phyloP scores from a whole-genome alignment of 2,329 filamentous ascomycete species.

The Pseudogymnoascus sp. region DNA sequence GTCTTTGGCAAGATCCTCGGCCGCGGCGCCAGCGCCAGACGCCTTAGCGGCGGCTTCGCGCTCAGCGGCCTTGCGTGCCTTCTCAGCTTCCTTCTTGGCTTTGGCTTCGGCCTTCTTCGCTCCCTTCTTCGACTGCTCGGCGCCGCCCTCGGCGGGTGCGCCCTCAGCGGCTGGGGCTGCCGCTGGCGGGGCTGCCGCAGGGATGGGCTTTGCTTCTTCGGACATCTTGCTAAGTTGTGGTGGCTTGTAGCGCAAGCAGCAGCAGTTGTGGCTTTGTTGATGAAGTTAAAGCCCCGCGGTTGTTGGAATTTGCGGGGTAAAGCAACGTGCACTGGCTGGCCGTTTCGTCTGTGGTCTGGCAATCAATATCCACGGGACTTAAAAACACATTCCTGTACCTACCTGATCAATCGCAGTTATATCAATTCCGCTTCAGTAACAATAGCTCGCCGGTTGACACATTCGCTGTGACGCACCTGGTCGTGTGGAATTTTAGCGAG shows the following conservation, averaged over 20 bases:
- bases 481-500: slow-evolving; percentile 8
- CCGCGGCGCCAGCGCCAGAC: slow-evolving; percentile 57
- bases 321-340: neutral
- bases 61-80: slow-evolving; percentile 55
- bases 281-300: neutral
- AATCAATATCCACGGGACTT: neutral
- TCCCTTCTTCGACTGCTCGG: slow-evolving; percentile 41
- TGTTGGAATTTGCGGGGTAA: neutral
- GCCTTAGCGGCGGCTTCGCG: slow-evolving; percentile 66
- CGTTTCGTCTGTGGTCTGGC: neutral
- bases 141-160: slow-evolving; percentile 13
- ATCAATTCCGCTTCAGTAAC: neutral
- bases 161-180: neutral
- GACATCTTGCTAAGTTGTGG: neutral
- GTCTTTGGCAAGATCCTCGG: slow-evolving; percentile 42
- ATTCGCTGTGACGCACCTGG: neutral
- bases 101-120: slow-evolving; percentile 35
- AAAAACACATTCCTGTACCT: neutral
- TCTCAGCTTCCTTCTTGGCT: neutral
- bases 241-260: neutral
- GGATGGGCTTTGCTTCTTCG: slow-evolving; percentile 8
- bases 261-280: too few species aligned
- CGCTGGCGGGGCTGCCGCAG: slow-evolving; percentile 9
- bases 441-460: slow-evolving; percentile 2
- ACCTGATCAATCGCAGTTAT: slow-evolving; percentile 6